Percentiles rank a stretch among this genome's conserved stretches.
Evolutionary conservation across 306 rosid genomes (phyloP).

Genomic region (Astragalus membranaceus): DNA sequence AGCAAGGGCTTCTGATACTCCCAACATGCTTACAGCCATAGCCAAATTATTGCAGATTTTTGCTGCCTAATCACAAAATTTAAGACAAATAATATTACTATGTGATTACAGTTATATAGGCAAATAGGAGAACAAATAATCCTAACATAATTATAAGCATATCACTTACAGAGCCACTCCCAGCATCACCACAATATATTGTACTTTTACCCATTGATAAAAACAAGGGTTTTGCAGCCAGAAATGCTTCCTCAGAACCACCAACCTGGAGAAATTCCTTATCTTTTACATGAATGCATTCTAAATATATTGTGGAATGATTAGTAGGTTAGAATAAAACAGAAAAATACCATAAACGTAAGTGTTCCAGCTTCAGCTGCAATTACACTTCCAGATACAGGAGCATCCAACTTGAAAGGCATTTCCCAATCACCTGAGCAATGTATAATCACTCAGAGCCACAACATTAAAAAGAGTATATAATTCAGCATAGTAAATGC

Average conservation of each 20-base stretch:
- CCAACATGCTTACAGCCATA: constrained; percentile 92
- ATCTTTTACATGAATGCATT: constrained; percentile 16
- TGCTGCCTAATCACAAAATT: constrained; percentile 62
- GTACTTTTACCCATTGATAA: constrained; percentile 80
- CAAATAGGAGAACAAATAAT: background rate
- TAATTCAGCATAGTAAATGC: background rate
- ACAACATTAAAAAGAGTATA: background rate
- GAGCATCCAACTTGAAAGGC: constrained; percentile 85
- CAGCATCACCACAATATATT: constrained; percentile 78
- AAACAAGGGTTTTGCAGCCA: constrained; percentile 61
- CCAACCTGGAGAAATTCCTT: constrained; percentile 63
- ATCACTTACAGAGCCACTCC: constrained; percentile 91
- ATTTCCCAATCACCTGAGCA: constrained; percentile 41
- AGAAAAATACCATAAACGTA: constrained; percentile 71
- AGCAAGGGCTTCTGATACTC: constrained; percentile 91
- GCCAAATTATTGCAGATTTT: constrained; percentile 93
- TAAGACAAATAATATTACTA: background rate
- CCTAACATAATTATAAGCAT: background rate
- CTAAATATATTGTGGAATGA: too few species aligned
- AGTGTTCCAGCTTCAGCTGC: constrained; percentile 96
- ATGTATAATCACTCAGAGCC: constrained; percentile 19
- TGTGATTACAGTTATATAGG: background rate
- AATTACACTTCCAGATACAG: constrained; percentile 91
- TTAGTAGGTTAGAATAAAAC: constrained; percentile 11
- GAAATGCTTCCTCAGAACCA: constrained; percentile 76